These are phyloP conservation scores for Quercus engelmannii DNA, from an alignment of 306 rosid species.

Conservation along the genomic window DNA sequence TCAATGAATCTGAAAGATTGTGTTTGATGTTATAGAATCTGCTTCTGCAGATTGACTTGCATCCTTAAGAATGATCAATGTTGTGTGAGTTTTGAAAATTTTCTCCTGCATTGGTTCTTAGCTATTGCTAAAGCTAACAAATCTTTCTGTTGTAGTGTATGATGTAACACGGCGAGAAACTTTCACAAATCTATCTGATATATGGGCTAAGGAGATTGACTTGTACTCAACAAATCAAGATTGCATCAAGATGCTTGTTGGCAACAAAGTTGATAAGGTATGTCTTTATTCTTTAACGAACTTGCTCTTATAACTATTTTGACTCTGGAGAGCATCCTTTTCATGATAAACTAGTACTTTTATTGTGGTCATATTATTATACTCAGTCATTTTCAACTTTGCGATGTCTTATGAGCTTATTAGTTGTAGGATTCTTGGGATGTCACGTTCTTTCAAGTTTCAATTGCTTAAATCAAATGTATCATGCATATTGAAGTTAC, in stretches of 20 bases:
- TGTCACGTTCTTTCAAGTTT: neutral
- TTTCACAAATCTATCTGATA: constrained; percentile 75
- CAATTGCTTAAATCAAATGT: neutral
- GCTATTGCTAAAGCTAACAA: neutral
- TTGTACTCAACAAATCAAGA: constrained; percentile 73
- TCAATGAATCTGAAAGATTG: neutral
- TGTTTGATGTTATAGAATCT: too few species aligned
- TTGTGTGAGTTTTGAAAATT: neutral
- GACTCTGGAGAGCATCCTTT: neutral
- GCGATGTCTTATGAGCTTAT: constrained; percentile 2
- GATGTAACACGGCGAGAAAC: constrained; percentile 68
- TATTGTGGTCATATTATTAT: too few species aligned
- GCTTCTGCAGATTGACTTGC: neutral
- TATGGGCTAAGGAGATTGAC: constrained; percentile 85
- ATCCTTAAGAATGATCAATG: neutral
- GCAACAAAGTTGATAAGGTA: constrained; percentile 80
- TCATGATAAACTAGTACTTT: neutral
- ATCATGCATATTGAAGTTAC: neutral
- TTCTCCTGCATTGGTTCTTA: neutral
- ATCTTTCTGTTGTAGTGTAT: constrained; percentile 43
- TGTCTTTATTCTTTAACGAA: neutral
- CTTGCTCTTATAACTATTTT: constrained; percentile 2
- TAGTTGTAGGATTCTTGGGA: neutral
- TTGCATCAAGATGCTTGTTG: constrained; percentile 82
- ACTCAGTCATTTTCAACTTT: neutral